Evolutionary conservation across 2,329 filamentous ascomycete genomes (phyloP).

Genomic region (Microdochium nivale): DNA sequence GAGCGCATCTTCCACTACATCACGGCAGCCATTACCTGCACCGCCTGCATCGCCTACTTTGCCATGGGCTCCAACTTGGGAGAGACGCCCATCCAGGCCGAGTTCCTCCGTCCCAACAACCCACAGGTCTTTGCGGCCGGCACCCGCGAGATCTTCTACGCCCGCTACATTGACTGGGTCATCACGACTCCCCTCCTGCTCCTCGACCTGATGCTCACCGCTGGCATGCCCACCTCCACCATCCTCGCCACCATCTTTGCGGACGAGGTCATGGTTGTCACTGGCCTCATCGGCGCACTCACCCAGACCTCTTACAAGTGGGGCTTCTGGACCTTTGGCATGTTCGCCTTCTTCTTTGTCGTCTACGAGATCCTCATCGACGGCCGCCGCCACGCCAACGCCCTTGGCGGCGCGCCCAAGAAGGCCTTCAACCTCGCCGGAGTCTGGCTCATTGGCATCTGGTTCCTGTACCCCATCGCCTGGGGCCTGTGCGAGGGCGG

Average conservation of each 20-base stretch:
- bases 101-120: constrained; percentile 37
- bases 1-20: constrained; percentile 59
- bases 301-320: constrained; percentile 57
- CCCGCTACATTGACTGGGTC: constrained; percentile 56
- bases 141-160: constrained; percentile 58
- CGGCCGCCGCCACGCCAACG: constrained; percentile 44
- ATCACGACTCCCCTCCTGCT: constrained; percentile 58
- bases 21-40: constrained; percentile 47
- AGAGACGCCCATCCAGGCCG: constrained; percentile 52
- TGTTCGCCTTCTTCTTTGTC: constrained; percentile 47
- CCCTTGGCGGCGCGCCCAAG: constrained; percentile 43
- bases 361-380: constrained; percentile 48
- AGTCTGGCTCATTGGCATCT: constrained; percentile 49
- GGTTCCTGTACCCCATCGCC: constrained; percentile 56
- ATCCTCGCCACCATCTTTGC: constrained; percentile 54
- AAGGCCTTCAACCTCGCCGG: constrained; percentile 46
- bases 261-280: constrained; percentile 60
- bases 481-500: constrained; percentile 58
- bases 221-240: constrained; percentile 55
- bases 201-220: constrained; percentile 53
- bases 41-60: constrained; percentile 56
- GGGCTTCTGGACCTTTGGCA: constrained; percentile 55
- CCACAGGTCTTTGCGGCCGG: constrained; percentile 34
- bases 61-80: constrained; percentile 59
- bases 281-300: constrained; percentile 56